phyloP scores from a whole-genome alignment of 345 rosid genomes.

The Anacardium occidentale region DNA sequence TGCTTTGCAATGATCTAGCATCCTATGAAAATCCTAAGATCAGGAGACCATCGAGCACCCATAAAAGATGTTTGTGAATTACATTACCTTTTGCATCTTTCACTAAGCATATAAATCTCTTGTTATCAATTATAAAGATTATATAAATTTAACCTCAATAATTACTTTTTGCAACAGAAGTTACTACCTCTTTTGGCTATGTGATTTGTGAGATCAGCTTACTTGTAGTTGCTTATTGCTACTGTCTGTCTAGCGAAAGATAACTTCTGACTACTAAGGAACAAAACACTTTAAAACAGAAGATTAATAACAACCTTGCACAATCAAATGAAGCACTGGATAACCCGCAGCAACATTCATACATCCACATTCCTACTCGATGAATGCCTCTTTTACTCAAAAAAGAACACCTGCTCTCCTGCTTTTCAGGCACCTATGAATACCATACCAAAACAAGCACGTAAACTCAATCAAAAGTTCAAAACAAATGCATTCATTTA shows the following conservation, averaged over 20 bases:
- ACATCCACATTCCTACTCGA: conserved; percentile 69
- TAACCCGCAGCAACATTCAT: conserved; percentile 60
- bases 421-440: conserved; percentile 47
- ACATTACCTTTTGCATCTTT: background rate
- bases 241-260: too few species aligned
- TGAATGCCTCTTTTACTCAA: conserved; percentile 64
- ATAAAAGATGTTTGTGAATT: background rate
- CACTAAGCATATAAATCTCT: background rate
- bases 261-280: background rate
- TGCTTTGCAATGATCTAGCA: background rate
- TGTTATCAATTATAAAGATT: background rate
- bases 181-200: background rate
- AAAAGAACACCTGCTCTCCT: conserved; percentile 70
- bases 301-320: conserved; percentile 37
- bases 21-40: conserved; percentile 3
- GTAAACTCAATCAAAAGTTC: background rate
- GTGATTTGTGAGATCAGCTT: too few species aligned
- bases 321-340: conserved; percentile 22
- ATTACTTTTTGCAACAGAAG: background rate
- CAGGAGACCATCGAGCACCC: background rate
- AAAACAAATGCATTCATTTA: background rate
- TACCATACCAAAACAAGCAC: background rate
- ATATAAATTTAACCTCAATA: background rate
- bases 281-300: background rate
- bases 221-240: too few species aligned